These are phyloP conservation scores for Talaromyces adpressus DNA, from an alignment of 495 filamentous ascomycete genomes.

Conservation along the genomic window DNA sequence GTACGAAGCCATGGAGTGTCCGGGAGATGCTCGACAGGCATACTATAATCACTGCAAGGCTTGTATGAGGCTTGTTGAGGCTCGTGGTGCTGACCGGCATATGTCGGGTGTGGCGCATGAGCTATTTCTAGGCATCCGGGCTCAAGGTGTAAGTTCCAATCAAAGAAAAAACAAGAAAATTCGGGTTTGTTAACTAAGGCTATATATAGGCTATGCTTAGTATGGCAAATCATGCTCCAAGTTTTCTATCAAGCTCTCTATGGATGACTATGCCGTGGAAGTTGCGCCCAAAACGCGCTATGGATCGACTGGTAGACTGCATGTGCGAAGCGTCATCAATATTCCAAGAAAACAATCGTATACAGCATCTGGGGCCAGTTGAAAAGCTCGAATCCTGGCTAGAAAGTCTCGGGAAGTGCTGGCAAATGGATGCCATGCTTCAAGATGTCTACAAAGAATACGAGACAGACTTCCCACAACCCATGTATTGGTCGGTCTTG, in stretches of 20 bases:
- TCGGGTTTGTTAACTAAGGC: not conserved
- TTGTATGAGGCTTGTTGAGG: conserved; percentile 21
- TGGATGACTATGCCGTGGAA: conserved; percentile 26
- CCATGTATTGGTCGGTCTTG: conserved; percentile 22
- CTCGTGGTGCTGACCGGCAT: conserved; percentile 25
- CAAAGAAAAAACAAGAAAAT: not conserved
- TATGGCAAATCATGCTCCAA: conserved; percentile 14
- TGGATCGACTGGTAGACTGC: conserved; percentile 21
- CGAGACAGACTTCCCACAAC: conserved; percentile 10
- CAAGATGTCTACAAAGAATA: conserved; percentile 18
- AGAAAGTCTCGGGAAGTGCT: conserved; percentile 14
- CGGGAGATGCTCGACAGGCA: conserved; percentile 14
- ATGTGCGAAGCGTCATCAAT: conserved; percentile 18
- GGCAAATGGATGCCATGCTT: conserved; percentile 21
- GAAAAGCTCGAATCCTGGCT: conserved; percentile 8
- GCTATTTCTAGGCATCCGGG: conserved; percentile 23
- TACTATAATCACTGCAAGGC: conserved; percentile 27
- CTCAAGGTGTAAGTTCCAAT: conserved; percentile 19
- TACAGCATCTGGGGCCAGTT: conserved; percentile 7
- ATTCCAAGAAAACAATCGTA: conserved; percentile 12
- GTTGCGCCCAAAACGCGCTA: conserved; percentile 13
- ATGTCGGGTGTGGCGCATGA: conserved; percentile 19
- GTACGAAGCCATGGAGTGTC: conserved; percentile 34
- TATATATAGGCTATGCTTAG: conserved; percentile 12
- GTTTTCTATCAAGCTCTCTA: conserved; percentile 16